Base-by-base conservation (phyloP, 257 asterid species). In the Eucommia ulmoides region DNA sequence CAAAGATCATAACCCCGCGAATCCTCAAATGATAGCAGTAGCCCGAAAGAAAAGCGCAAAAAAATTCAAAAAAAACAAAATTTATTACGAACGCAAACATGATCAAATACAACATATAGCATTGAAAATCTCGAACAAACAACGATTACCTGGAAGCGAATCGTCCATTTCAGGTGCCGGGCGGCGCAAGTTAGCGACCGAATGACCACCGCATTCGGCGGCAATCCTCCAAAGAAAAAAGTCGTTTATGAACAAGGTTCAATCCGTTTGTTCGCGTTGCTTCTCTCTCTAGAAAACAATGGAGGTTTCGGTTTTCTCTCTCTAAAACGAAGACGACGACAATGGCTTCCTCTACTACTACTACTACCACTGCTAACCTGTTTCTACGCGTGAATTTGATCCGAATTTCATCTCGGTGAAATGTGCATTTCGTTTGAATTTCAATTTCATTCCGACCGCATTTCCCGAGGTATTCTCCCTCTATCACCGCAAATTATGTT, bases 361-460 rank as follows among this genome's bases (percentile, higher is more conserved):
- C 63, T 22, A 67, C 53, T 56, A 55, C 62, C 70, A 69, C 75
- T 59, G 52, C 49, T 71, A 74, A 85, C 73, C 81, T 78, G 81
- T 67, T 78, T 74, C 70, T 72, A 67, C 51, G 81, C 85, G 88
- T 78, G 72, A 71, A 82, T 74, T 75, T 77, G 62, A 58, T 62
- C 53, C 56, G 71, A 69, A 72, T 77, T 67, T 68, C 81, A 81
- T 74, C 75, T 70, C 57, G 42, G 19, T 33, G 58, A 65, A 46
- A 69, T 76, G 68, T 65, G 68, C 54, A 74, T 80, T 76, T 72
- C 47, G 59, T 26, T 51, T 24, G 68, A 50, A 76, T 81, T 81
- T 87, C 78, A 54, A 78, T 81, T 87, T 74, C 88, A 87, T 87
- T 87, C 85, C 94, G 94, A 78, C 84, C 70, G 47, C 74, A 69